These are phyloP conservation scores for Hortiboletus campestris DNA, from an alignment of 768 basidiomycete species.

Conservation along the genomic window DNA sequence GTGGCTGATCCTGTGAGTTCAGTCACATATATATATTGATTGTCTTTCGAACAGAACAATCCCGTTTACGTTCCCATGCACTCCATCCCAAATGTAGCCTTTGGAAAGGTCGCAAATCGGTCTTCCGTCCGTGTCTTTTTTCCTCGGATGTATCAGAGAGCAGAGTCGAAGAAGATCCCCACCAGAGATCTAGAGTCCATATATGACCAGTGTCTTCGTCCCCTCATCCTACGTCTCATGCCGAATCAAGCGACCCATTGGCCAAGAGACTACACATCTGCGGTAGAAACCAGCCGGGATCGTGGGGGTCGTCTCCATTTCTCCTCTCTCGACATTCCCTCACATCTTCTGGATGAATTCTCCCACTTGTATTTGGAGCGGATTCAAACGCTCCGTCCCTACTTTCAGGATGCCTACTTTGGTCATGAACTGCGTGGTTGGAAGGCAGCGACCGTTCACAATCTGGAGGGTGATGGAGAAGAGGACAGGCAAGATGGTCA, in stretches of 20 bases:
- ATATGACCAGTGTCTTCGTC: not conserved
- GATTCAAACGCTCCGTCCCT: not conserved
- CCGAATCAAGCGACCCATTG: not conserved
- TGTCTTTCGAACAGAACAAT: not conserved
- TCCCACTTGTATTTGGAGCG: rapidly evolving
- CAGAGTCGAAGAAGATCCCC: not conserved
- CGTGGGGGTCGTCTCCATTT: not conserved
- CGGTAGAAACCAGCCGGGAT: not conserved
- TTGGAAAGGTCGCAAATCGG: not conserved
- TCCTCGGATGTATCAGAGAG: not conserved
- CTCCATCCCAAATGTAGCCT: not conserved
- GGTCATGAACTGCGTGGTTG: constrained; percentile 9
- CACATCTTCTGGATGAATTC: not conserved
- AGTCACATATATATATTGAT: too few species aligned
- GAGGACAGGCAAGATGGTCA: not conserved
- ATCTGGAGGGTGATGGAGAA: not conserved
- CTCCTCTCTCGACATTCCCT: not conserved
- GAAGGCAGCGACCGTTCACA: constrained; percentile 5
- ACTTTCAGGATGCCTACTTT: constrained; percentile 7
- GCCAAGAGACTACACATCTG: not conserved
- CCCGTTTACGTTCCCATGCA: not conserved
- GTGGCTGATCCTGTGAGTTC: too few species aligned
- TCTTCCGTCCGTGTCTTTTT: not conserved
- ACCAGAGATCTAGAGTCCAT: not conserved
- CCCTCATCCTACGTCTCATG: not conserved